Conservation (phyloP, 1,139 yeast genomes). For the Pichia sp. region DNA sequence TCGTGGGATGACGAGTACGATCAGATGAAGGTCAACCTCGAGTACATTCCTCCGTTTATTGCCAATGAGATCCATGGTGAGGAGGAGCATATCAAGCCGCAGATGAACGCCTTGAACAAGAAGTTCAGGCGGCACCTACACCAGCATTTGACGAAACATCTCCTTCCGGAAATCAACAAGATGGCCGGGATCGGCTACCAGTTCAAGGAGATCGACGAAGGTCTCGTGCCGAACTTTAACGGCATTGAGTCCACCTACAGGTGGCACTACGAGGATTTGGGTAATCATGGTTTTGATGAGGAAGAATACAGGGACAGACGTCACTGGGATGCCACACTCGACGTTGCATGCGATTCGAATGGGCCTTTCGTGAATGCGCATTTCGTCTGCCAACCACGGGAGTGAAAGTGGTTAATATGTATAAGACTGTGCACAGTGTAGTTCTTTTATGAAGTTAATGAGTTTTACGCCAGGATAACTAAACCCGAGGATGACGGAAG, state of each 20-base stretch:
- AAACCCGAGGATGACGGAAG: no score
- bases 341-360: constrained; percentile 49
- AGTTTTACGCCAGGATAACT: no score
- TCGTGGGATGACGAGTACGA: constrained; percentile 74
- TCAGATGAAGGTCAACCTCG: constrained; percentile 59
- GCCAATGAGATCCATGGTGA: constrained; percentile 62
- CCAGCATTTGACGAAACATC: constrained; percentile 69
- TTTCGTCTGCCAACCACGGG: constrained; percentile 28
- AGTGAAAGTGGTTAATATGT: not conserved
- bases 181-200: constrained; percentile 46
- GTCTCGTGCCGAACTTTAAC: constrained; percentile 35
- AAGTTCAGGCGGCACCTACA: constrained; percentile 71
- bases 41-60: constrained; percentile 70
- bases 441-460: not conserved
- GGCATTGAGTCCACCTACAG: constrained; percentile 28
- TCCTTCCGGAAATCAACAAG: constrained; percentile 59
- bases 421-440: not conserved
- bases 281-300: constrained; percentile 50
- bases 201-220: constrained; percentile 30
- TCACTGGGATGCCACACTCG: constrained; percentile 54
- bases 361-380: constrained; percentile 52
- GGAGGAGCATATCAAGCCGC: constrained; percentile 67
- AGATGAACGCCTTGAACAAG: constrained; percentile 65
- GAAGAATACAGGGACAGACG: constrained; percentile 42
- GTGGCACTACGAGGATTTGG: constrained; percentile 49